A percentile compares a stretch with the other conserved stretches of the same genome.
phyloP scores from a whole-genome alignment of 345 rosid species.

The Reutealis trisperma region DNA sequence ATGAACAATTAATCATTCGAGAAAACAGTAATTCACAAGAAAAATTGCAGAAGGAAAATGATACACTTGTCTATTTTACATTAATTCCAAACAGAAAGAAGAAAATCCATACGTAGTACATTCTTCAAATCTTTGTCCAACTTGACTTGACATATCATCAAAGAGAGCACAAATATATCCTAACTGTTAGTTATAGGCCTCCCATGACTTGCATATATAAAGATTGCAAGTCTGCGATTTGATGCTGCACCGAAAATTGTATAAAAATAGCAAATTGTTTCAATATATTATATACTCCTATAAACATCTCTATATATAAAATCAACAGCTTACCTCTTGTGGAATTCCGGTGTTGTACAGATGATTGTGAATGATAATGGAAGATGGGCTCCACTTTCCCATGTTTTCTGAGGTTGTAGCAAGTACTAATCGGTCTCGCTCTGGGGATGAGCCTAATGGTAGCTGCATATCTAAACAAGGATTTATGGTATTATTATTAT shows the following conservation, averaged over 20 bases:
- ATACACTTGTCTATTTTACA: constrained; percentile 5
- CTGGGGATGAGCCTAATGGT: background rate
- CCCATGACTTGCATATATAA: constrained; percentile 28
- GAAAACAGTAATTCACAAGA: background rate
- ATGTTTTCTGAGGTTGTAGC: constrained; percentile 9
- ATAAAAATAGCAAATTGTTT: background rate
- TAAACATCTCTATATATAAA: no score
- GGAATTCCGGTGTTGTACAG: constrained; percentile 28
- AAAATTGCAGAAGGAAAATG: background rate
- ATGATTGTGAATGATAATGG: constrained; percentile 31
- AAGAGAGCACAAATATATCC: background rate
- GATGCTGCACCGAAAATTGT: constrained; percentile 34
- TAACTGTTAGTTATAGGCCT: constrained; percentile 22
- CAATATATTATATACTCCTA: no score
- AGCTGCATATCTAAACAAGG: constrained; percentile 10
- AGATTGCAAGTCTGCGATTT: constrained; percentile 32
- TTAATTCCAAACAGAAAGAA: constrained; percentile 7
- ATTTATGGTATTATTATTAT: constrained; percentile 8
- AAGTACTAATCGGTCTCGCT: background rate
- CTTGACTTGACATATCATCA: background rate
- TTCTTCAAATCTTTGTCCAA: constrained; percentile 14
- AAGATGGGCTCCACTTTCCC: constrained; percentile 38
- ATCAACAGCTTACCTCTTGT: constrained; percentile 33
- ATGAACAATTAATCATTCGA: constrained; percentile 1
- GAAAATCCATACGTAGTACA: constrained; percentile 5